Percentiles rank a stretch among this genome's conserved stretches.
Conservation (phyloP, 163 green algal genomes). For the Scenedesmus sp. region DNA sequence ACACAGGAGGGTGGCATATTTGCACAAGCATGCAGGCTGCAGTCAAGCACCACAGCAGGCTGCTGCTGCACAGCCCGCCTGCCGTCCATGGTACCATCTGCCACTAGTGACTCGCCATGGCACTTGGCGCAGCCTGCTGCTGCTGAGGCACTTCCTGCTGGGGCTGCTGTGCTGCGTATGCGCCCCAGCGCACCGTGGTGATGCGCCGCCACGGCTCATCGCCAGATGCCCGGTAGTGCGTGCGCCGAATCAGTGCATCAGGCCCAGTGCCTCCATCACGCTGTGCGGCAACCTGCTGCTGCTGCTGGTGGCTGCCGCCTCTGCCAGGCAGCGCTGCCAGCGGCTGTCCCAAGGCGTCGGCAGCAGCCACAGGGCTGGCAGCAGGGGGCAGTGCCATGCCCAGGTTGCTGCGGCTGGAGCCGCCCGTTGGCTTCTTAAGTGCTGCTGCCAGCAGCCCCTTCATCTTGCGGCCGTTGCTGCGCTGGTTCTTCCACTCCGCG, state of each 20-base stretch:
- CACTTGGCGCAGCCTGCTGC: not conserved
- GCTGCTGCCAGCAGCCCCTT: conserved; percentile 53
- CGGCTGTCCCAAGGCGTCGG: not conserved
- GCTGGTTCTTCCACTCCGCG: conserved; percentile 53
- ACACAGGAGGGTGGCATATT: not conserved
- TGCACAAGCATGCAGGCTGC: not conserved
- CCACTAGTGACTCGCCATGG: not conserved
- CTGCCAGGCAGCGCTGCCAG: not conserved
- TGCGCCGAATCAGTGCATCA: conserved; percentile 39
- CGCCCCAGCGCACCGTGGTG: conserved; percentile 52
- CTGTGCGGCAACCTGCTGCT: not conserved
- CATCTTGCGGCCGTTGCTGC: conserved; percentile 36
- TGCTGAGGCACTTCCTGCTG: not conserved
- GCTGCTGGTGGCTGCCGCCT: not conserved
- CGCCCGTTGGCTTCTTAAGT: conserved; percentile 33
- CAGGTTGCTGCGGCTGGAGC: conserved; percentile 10
- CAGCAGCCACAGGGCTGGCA: not conserved
- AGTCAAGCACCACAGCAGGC: not conserved
- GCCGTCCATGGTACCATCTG: not conserved
- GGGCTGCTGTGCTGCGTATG: not conserved
- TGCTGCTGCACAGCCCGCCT: not conserved
- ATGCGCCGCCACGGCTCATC: conserved; percentile 54
- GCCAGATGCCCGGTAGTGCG: conserved; percentile 15
- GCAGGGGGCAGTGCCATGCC: not conserved
- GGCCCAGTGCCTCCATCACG: not conserved